A percentile compares a stretch with the other conserved stretches of the same genome.
Evolutionary conservation across 495 filamentous ascomycete species (phyloP).

Genomic region (Talaromyces proteolyticus): DNA sequence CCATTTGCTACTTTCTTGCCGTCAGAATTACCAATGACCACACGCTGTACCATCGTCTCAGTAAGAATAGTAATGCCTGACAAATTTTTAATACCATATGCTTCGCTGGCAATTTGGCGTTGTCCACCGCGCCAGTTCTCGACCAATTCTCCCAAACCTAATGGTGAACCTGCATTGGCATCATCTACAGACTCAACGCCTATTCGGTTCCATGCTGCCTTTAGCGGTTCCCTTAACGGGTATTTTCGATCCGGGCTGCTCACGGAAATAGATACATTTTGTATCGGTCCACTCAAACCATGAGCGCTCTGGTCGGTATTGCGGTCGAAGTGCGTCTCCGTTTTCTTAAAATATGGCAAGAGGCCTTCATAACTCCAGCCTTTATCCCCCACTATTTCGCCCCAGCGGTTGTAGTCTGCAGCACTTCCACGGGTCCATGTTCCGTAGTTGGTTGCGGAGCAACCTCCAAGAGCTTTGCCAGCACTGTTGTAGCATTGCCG

Average conservation of each 20-base stretch:
- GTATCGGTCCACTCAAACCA: constrained; percentile 17
- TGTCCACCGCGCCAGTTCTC: constrained; percentile 27
- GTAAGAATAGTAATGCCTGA: constrained; percentile 12
- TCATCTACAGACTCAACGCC: constrained; percentile 19
- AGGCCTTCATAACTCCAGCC: constrained; percentile 27
- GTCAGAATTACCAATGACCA: constrained; percentile 13
- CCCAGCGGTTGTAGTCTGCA: constrained; percentile 32
- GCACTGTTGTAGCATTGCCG: constrained; percentile 12
- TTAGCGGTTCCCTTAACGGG: constrained; percentile 19
- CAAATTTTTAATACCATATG: constrained; percentile 16
- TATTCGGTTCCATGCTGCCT: constrained; percentile 14
- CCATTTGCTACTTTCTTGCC: constrained; percentile 15
- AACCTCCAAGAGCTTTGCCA: constrained; percentile 24
- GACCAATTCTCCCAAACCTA: constrained; percentile 17
- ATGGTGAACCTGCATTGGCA: constrained; percentile 17
- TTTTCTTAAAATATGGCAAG: constrained; percentile 26
- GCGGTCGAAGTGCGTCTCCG: constrained; percentile 18
- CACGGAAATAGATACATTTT: constrained; percentile 9
- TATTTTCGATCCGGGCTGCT: constrained; percentile 26
- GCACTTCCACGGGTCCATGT: constrained; percentile 27
- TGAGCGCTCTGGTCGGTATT: constrained; percentile 10
- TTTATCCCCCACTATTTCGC: constrained; percentile 15
- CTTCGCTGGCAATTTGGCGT: constrained; percentile 23
- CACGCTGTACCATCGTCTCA: constrained; percentile 14
- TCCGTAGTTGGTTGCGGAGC: constrained; percentile 25